Base-by-base conservation (phyloP, 495 filamentous ascomycete species). In the Aspergillus coremiiformis region DNA sequence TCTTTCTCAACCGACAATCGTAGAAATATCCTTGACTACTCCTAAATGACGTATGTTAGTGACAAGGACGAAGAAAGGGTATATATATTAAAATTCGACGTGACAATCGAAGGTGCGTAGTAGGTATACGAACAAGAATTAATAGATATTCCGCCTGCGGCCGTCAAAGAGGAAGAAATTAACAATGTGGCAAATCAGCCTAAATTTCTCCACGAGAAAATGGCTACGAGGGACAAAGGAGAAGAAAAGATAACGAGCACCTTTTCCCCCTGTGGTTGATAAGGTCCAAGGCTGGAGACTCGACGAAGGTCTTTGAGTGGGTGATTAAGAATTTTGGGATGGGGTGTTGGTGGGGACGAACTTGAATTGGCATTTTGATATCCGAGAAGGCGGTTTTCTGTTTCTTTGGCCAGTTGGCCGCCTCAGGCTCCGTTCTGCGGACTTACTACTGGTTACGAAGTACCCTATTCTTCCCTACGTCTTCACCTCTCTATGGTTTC, bases 261-360 rank as follows among this genome's bases (percentile, higher is more conserved):
- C 46, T 49, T 33, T 49, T 50, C 50, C 54, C 50, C 57, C 54
- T 45, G 41, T 52, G 44, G 56, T 52, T 52, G 56, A 54, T 39
- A 47, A 55, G 52, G 43, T 53, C 23, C 45, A 54, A 59, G 53
- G 49, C 47, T 51, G 48, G 53, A 44, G 47, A 32, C 24, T 29
- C 44, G 47, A 33, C 44, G 51, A 39, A 44, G 52, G 30, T 26
- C 30, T 51, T 52, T 51, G 39, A 44, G 41, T 26, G 48, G 58
- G 48, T 44, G 27, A 48, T n/a, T 61, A 51, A 61, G 55, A 58
- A 62, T 56, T 58, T 62, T 62, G 55, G 53, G 24, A 19, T 17
- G 48, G n/a, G n/a, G 35, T 46, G 37, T 53, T 51, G 59, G 59
- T 54, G 53, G 51, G 42, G 55, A 53, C 37, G 27, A 33, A 42